These are phyloP conservation scores for Tolypocladium nubicola DNA, from an alignment of 2,329 filamentous ascomycete species.

Conservation along the genomic window DNA sequence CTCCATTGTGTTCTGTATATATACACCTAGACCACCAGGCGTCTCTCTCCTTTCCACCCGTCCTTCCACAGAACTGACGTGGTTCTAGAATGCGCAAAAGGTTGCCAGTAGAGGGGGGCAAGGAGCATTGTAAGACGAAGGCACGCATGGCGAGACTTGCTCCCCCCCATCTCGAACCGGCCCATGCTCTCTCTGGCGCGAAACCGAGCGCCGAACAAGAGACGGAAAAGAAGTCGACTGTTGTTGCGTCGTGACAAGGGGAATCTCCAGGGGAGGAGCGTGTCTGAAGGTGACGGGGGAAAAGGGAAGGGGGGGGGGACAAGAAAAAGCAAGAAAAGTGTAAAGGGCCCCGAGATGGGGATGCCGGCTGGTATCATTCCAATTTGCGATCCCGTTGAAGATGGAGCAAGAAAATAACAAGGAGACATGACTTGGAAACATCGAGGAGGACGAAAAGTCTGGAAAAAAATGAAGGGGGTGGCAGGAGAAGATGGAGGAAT, in stretches of 20 bases:
- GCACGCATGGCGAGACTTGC: background rate
- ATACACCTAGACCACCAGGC: background rate
- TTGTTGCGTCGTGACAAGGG: background rate
- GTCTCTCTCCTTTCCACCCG: background rate
- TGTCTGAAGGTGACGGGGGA: background rate
- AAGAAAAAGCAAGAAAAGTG: background rate
- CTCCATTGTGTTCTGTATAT: background rate
- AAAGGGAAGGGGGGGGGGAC: background rate
- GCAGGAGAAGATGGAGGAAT: background rate
- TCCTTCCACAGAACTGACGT: background rate
- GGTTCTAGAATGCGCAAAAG: background rate
- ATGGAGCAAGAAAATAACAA: background rate
- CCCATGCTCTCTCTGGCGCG: background rate
- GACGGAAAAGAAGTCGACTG: background rate
- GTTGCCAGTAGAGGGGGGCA: background rate
- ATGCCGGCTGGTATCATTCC: conserved; percentile 2
- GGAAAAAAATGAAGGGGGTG: background rate
- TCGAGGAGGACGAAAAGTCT: background rate
- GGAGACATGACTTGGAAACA: background rate
- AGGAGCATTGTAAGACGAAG: background rate
- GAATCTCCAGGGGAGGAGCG: background rate
- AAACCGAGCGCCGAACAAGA: background rate
- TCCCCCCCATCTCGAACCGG: background rate
- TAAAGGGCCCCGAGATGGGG: background rate
- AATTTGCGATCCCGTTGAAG: background rate